Base-by-base conservation (phyloP, 371 early-diverging fungal species). In the Apophysomyces sp. region DNA sequence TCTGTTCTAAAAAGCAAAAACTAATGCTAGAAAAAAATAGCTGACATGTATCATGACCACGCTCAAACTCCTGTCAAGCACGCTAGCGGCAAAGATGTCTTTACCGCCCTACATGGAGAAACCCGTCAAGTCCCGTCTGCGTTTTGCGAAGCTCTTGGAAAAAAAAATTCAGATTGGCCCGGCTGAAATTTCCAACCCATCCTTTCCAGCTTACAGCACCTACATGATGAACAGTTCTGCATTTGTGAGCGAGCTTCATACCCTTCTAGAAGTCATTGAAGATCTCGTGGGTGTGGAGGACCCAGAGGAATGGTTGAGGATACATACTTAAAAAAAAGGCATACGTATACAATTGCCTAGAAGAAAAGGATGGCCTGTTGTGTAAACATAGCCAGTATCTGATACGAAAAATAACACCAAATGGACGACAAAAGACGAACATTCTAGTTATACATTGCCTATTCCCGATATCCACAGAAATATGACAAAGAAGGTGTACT, bases 241-340 rank as follows among this genome's bases (percentile, higher is more conserved):
- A 4, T 79, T 79, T 61, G 69, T 74, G 3, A 66, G 62, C 11
- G 76, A 79, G 32, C 51, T 78, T 8, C 68, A 73, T 55, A 28
- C 16, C 1, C 57, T 76, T n/a, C 54, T 78, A 3, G 58, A 56
- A 34, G 54, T 60, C 1, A 66, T 65, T 8, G 58, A 69, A 40
- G 67, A 68, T 40, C 55, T 79, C 7, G 80, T 79, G 12, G 80
- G 76, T 4, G 60, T 76, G 2, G 80, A 79, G 28, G 63, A 72
- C 36, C 79, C 79, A 9, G 67, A 74, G 9, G 63, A 71, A 51
- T 76, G 80, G 74, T 24, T 79, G 36, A 32, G 53, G 12, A 56
- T 66, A 2, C 58, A 68, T 57, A 63, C 64, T 11, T 71, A 63
- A 49, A 40, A 26, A 21, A 28, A 29, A 26, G 30, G 8, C 16